Conservation (phyloP, 2,329 filamentous ascomycete genomes). For the Apiospora hydei region DNA sequence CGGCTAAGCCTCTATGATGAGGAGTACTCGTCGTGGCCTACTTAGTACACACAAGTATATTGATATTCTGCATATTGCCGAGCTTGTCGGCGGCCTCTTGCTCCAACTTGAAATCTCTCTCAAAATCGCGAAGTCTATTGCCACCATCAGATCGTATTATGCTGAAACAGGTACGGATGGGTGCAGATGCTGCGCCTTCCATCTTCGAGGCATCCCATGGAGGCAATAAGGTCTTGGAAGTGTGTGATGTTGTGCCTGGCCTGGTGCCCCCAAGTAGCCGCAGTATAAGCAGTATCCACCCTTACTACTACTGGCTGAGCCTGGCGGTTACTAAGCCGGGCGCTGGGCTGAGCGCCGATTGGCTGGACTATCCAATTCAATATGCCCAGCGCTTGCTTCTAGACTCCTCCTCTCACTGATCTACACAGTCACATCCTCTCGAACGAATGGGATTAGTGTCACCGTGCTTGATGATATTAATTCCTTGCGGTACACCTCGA, state of each 20-base stretch:
- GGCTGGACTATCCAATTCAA: neutral
- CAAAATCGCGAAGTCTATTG: neutral
- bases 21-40: neutral
- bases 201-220: neutral
- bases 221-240: neutral
- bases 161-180: conserved; percentile 3
- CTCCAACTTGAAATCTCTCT: neutral
- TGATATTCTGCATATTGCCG: neutral
- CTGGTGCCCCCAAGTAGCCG: neutral
- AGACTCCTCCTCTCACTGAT: neutral
- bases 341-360: neutral
- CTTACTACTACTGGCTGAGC: neutral
- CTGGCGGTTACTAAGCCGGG: neutral
- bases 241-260: neutral
- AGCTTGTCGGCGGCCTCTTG: conserved; percentile 13
- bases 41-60: conserved; percentile 5
- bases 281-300: neutral
- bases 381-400: neutral
- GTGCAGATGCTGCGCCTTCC: neutral
- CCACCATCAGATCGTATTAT: neutral
- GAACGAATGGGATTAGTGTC: neutral
- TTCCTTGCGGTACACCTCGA: neutral
- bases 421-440: neutral
- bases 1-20: neutral
- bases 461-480: conserved; percentile 2